These are phyloP conservation scores for Tremella mesenterica DNA, from an alignment of 768 basidiomycete genomes.

Conservation along the genomic window DNA sequence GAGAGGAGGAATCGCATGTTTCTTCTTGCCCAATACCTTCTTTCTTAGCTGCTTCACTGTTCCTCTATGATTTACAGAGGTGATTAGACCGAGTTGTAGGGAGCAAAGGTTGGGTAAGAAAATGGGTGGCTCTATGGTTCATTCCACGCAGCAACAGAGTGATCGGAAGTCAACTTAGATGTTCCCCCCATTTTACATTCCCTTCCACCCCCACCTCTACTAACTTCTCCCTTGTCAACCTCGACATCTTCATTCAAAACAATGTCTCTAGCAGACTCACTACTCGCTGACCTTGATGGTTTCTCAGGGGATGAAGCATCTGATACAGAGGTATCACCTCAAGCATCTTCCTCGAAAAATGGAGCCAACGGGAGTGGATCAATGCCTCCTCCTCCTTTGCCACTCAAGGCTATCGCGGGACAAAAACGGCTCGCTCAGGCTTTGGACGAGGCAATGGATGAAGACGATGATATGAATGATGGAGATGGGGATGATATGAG, in stretches of 20 bases:
- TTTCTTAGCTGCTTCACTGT: neutral
- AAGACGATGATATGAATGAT: conserved; percentile 46
- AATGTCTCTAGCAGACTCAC: conserved; percentile 70
- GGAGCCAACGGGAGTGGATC: conserved; percentile 18
- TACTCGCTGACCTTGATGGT: conserved; percentile 83
- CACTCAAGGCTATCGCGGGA: conserved; percentile 9
- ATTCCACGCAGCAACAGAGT: too few species aligned
- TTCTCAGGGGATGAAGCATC: conserved; percentile 51
- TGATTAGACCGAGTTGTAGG: too few species aligned
- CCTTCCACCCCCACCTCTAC: too few species aligned
- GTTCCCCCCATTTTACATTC: too few species aligned
- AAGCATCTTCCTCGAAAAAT: conserved; percentile 11
- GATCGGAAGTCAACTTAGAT: too few species aligned
- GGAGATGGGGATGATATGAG: conserved; percentile 49
- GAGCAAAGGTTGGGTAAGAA: too few species aligned
- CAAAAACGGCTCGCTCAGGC: conserved; percentile 43
- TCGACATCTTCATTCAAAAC: conserved; percentile 4
- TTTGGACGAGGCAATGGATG: conserved; percentile 53
- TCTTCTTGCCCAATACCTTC: neutral
- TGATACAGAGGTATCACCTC: conserved; percentile 1
- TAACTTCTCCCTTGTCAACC: too few species aligned
- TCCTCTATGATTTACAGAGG: too few species aligned
- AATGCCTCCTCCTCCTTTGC: conserved; percentile 41
- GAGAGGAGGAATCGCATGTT: conserved; percentile 4
- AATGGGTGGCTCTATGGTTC: too few species aligned